phyloP scores from a whole-genome alignment of 208 protist genomes.

The Phytomonas sp. region DNA sequence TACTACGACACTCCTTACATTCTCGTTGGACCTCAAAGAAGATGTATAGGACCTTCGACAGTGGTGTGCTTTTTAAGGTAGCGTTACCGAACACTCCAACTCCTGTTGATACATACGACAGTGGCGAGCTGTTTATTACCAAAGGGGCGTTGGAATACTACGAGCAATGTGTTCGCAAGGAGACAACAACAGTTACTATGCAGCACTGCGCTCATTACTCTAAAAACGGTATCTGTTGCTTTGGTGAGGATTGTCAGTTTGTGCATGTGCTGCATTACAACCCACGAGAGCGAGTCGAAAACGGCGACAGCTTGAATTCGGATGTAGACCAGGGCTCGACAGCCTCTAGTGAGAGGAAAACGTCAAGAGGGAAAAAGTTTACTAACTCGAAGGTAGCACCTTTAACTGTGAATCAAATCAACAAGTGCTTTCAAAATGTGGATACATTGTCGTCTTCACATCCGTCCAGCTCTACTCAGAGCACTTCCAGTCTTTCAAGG shows the following conservation, averaged over 20 bases:
- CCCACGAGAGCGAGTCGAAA: conserved; percentile 23
- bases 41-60: conserved; percentile 33
- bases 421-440: not conserved
- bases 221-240: conserved; percentile 75
- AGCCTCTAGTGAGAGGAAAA: not conserved
- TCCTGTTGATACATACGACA: conserved; percentile 58
- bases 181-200: conserved; percentile 48
- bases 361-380: not conserved
- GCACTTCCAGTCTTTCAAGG: not conserved
- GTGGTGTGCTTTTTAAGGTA: conserved; percentile 43
- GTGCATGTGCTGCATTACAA: conserved; percentile 63
- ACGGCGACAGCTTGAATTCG: conserved; percentile 17
- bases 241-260: conserved; percentile 68
- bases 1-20: conserved; percentile 60
- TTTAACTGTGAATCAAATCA: not conserved
- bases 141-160: conserved; percentile 66
- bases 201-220: conserved; percentile 77
- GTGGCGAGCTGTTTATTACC: conserved; percentile 44
- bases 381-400: not conserved
- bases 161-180: conserved; percentile 30
- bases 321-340: conserved; percentile 26
- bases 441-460: not conserved
- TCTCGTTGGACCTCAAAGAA: conserved; percentile 55
- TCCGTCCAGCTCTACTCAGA: not conserved
- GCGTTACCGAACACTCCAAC: conserved; percentile 67